Percentiles rank a stretch among this genome's conserved stretches.
Evolutionary conservation across 345 rosid species (phyloP).

Genomic region (Hirschfeldia incana): DNA sequence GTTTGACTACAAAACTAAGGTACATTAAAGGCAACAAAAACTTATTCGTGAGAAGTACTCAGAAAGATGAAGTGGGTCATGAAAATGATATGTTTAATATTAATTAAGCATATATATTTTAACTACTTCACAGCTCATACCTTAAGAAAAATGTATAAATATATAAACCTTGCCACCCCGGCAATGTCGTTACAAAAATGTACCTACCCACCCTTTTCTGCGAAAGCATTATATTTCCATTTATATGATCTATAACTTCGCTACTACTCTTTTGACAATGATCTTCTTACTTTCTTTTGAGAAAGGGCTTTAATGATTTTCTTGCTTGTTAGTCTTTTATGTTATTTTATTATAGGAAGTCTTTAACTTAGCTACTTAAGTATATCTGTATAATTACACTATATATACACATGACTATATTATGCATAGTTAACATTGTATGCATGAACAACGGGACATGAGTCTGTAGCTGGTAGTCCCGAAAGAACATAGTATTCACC

Average conservation of each 20-base stretch:
- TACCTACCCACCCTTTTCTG: not conserved
- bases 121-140: not conserved
- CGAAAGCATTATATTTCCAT: not conserved
- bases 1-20: not conserved
- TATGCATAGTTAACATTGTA: not conserved
- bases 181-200: not conserved
- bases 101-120: no score
- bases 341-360: not conserved
- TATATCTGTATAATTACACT: not conserved
- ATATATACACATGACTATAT: not conserved
- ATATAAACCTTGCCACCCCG: not conserved
- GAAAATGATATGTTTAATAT: not conserved
- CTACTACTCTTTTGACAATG: not conserved
- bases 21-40: not conserved
- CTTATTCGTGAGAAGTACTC: not conserved
- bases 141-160: not conserved
- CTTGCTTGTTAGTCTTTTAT: not conserved
- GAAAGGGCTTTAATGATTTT: not conserved
- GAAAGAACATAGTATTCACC: constrained; percentile 31
- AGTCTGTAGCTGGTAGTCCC: constrained; percentile 22
- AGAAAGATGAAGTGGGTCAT: not conserved
- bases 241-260: not conserved
- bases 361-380: not conserved
- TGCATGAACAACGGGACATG: not conserved
- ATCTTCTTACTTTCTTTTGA: no score